Conservation (phyloP, 75 land plant species). For the Picea glauca region DNA sequence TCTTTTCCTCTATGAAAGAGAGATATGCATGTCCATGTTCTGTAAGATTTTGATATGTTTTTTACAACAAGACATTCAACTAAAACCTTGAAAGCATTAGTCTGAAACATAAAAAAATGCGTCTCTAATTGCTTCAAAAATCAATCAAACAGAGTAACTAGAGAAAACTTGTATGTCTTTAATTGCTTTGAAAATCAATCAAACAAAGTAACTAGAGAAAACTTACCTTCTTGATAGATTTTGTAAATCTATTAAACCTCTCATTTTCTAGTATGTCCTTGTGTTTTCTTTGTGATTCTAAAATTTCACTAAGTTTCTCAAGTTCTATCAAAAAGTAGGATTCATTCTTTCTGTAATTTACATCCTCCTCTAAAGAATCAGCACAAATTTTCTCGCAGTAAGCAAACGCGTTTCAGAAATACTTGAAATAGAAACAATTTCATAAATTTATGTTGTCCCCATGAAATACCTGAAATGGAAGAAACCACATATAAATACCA, state of each 20-base stretch:
- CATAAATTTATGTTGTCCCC: too few species aligned
- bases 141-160: too few species aligned
- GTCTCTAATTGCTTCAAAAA: background rate
- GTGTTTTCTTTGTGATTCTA: constrained; percentile 10
- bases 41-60: constrained; percentile 19
- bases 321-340: constrained; percentile 13
- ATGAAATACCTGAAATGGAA: too few species aligned
- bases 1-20: constrained; percentile 25
- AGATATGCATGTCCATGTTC: constrained; percentile 30
- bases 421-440: too few species aligned
- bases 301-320: constrained; percentile 4
- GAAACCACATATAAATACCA: too few species aligned
- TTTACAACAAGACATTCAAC: constrained; percentile 14
- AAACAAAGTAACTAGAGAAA: background rate
- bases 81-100: constrained; percentile 1
- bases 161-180: too few species aligned
- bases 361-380: constrained; percentile 20
- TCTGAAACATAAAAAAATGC: background rate
- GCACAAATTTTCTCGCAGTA: constrained; percentile 12
- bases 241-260: constrained; percentile 14
- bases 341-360: constrained; percentile 18
- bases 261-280: constrained; percentile 27
- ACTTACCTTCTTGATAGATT: constrained; percentile 18
- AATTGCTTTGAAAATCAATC: too few species aligned
- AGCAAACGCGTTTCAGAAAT: background rate